Percentiles rank a stretch among this genome's conserved stretches.
phyloP scores from a whole-genome alignment of 2,329 filamentous ascomycete species.

The Sporothrix schenckii region DNA sequence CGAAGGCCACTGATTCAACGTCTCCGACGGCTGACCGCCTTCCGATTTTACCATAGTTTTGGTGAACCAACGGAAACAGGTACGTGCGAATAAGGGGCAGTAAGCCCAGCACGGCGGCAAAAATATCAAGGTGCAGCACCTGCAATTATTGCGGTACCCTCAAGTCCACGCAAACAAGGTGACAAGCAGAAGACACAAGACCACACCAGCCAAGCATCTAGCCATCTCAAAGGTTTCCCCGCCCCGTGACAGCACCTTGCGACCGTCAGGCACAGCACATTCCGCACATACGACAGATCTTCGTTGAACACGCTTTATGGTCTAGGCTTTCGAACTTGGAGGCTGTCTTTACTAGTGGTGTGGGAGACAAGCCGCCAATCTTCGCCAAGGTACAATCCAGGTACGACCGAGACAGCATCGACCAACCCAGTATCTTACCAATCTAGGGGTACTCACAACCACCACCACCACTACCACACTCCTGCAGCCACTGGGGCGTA shows the following conservation, averaged over 20 bases:
- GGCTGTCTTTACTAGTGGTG: neutral
- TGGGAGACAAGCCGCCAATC: slow-evolving; percentile 1
- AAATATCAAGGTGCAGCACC: neutral
- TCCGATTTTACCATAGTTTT: neutral
- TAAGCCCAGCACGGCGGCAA: neutral
- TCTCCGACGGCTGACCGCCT: slow-evolving; percentile 27
- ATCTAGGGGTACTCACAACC: neutral
- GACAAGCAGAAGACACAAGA: neutral
- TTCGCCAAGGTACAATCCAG: slow-evolving; percentile 12
- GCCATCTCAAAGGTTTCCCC: neutral
- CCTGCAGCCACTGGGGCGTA: neutral
- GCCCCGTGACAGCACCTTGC: neutral
- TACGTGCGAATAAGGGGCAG: slow-evolving; percentile 6
- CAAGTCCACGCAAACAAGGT: neutral
- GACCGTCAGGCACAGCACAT: slow-evolving; percentile 6
- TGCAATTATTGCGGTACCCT: neutral
- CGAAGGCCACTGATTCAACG: slow-evolving; percentile 9
- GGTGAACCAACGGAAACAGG: neutral
- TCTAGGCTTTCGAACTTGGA: neutral
- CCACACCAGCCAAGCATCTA: neutral
- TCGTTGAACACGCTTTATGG: slow-evolving; percentile 3
- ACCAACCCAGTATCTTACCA: slow-evolving; percentile 1
- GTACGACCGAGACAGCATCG: neutral
- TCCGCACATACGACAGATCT: neutral
- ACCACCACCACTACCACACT: slow-evolving; percentile 6